These are phyloP conservation scores for Acanthamoeba sp. DNA, from an alignment of 208 protist genomes.

Conservation along the genomic window DNA sequence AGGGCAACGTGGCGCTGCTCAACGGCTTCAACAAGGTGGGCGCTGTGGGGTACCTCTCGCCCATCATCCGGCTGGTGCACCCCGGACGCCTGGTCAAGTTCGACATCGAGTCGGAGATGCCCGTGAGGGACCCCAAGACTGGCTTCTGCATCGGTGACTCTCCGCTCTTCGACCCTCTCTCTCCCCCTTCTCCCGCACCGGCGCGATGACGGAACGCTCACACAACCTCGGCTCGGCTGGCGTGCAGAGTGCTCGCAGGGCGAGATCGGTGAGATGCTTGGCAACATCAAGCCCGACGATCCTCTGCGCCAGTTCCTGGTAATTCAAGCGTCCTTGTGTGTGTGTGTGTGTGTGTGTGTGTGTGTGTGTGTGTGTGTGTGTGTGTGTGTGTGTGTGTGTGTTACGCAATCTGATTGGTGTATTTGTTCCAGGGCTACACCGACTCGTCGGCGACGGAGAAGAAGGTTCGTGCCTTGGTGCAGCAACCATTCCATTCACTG, in stretches of 20 bases:
- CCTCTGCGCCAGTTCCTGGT: constrained; percentile 66
- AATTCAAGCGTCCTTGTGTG: too few species aligned
- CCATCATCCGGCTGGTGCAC: constrained; percentile 20
- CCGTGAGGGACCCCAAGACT: constrained; percentile 68
- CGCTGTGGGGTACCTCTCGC: constrained; percentile 81
- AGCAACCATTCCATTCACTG: background rate
- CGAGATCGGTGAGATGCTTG: constrained; percentile 78
- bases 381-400: too few species aligned
- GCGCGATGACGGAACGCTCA: too few species aligned
- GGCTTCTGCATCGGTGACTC: constrained; percentile 74
- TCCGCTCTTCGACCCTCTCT: too few species aligned
- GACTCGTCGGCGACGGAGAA: constrained; percentile 61
- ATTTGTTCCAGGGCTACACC: constrained; percentile 66
- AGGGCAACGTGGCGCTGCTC: constrained; percentile 84
- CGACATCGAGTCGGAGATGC: constrained; percentile 73
- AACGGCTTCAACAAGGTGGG: constrained; percentile 77
- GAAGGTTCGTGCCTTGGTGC: constrained; percentile 42
- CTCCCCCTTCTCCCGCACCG: too few species aligned
- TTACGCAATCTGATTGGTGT: too few species aligned
- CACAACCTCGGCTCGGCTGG: too few species aligned
- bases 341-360: too few species aligned
- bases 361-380: too few species aligned
- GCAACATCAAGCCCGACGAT: constrained; percentile 66
- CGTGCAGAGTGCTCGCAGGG: constrained; percentile 30
- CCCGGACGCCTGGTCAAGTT: constrained; percentile 69